Evolutionary conservation across 1,284 basidiomycete genomes (phyloP).

Genomic region (Ustilago bromivora): DNA sequence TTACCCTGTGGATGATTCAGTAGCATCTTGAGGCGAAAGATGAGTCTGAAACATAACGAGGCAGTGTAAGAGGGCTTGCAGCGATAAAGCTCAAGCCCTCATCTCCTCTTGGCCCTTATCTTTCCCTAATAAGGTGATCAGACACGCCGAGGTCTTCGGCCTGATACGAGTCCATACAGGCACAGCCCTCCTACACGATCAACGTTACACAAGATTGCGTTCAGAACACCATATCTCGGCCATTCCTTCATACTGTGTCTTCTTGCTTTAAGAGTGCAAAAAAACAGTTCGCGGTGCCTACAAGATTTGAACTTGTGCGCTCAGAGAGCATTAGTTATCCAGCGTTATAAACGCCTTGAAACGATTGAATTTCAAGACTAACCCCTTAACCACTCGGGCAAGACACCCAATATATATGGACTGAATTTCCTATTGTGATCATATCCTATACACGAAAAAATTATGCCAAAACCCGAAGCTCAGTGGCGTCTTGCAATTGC

Average conservation of each 20-base stretch:
- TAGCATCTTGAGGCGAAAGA: too few species aligned
- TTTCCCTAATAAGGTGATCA: too few species aligned
- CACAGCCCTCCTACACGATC: too few species aligned
- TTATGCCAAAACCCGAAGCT: background rate
- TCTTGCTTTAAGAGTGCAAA: background rate
- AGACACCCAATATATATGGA: background rate
- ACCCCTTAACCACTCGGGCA: constrained; percentile 23
- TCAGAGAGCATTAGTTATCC: constrained; percentile 3
- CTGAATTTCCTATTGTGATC: fast-evolving
- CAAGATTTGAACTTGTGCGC: constrained; percentile 9
- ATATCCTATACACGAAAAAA: background rate
- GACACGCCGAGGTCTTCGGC: too few species aligned
- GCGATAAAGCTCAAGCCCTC: too few species aligned
- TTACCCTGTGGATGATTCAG: too few species aligned
- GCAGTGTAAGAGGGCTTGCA: too few species aligned
- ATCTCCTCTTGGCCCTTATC: too few species aligned
- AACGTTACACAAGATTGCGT: background rate
- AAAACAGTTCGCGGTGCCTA: background rate
- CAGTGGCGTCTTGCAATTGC: background rate
- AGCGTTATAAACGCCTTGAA: background rate
- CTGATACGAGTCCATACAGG: too few species aligned
- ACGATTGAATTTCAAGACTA: constrained; percentile 6
- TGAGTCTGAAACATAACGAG: too few species aligned
- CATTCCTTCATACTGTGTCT: background rate
- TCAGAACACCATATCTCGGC: background rate